phyloP scores from a whole-genome alignment of 1,284 basidiomycete genomes.

The Trametes polyzona region DNA sequence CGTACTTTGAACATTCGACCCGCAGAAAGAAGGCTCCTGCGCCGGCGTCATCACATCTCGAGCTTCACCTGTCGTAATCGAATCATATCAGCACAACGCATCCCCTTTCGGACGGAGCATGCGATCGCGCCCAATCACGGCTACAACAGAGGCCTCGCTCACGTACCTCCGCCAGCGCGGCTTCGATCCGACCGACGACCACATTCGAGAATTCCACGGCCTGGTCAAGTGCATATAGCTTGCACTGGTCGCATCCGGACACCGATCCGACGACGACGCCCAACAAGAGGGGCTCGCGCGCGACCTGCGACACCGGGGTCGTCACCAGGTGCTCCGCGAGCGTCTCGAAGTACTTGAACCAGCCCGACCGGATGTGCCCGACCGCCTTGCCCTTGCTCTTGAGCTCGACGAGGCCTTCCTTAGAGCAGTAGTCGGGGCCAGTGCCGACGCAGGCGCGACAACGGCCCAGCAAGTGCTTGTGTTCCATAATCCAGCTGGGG shows the following conservation, averaged over 20 bases:
- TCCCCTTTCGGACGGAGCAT: no score
- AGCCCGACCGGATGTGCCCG: neutral
- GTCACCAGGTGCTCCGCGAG: neutral
- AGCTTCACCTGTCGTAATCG: no score
- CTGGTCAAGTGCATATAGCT: neutral
- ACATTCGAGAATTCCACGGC: neutral
- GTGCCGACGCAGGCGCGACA: neutral
- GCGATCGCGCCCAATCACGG: no score
- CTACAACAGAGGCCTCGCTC: no score
- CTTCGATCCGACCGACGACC: neutral
- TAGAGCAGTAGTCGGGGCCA: neutral
- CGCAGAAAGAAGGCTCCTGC: no score
- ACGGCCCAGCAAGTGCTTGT: neutral
- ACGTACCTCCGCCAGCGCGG: neutral
- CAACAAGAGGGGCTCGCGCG: neutral
- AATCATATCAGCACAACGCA: no score
- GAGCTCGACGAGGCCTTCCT: neutral
- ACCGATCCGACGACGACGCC: neutral
- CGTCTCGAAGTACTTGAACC: conserved; percentile 1
- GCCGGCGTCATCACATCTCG: no score
- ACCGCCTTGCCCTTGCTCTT: neutral
- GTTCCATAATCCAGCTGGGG: neutral
- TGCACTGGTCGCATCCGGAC: neutral
- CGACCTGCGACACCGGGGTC: neutral
- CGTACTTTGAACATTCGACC: no score